A percentile compares a stretch with the other conserved stretches of the same genome.
These are phyloP conservation scores for Aplosporella prunicola DNA, from an alignment of 2,329 filamentous ascomycete species.

Conservation along the genomic window DNA sequence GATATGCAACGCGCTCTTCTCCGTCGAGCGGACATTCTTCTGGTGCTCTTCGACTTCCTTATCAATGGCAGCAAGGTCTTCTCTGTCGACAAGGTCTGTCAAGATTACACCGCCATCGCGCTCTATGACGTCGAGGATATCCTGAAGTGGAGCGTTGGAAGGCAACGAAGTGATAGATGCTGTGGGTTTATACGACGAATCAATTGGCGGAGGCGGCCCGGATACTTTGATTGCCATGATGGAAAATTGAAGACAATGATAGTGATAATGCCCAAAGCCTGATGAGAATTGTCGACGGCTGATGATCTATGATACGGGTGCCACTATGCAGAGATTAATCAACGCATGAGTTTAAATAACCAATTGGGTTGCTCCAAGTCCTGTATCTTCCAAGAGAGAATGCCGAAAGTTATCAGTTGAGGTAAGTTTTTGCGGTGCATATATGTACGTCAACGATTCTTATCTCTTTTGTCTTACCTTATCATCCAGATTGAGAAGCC, in stretches of 20 bases:
- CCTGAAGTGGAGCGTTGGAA: slow-evolving; percentile 18
- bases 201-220: neutral
- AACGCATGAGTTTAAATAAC: too few relatives aligned
- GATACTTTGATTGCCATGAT: neutral
- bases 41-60: slow-evolving; percentile 14
- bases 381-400: too few relatives aligned
- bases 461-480: too few relatives aligned
- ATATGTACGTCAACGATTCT: too few relatives aligned
- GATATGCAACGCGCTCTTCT: slow-evolving; percentile 14
- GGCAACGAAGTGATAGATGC: slow-evolving; percentile 17
- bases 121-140: slow-evolving; percentile 23
- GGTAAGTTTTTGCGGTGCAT: too few relatives aligned
- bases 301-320: too few relatives aligned
- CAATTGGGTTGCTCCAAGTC: too few relatives aligned
- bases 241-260: neutral
- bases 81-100: slow-evolving; percentile 17
- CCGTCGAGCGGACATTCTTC: slow-evolving; percentile 2
- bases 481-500: too few relatives aligned
- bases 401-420: too few relatives aligned
- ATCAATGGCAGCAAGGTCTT: slow-evolving; percentile 19
- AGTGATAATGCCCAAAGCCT: too few relatives aligned
- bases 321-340: too few relatives aligned
- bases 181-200: slow-evolving; percentile 9
- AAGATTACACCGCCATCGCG: slow-evolving; percentile 27
- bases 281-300: too few relatives aligned